Evolutionary conservation across 805 yeast species (phyloP).

Genomic region (Metschnikowia matae): DNA sequence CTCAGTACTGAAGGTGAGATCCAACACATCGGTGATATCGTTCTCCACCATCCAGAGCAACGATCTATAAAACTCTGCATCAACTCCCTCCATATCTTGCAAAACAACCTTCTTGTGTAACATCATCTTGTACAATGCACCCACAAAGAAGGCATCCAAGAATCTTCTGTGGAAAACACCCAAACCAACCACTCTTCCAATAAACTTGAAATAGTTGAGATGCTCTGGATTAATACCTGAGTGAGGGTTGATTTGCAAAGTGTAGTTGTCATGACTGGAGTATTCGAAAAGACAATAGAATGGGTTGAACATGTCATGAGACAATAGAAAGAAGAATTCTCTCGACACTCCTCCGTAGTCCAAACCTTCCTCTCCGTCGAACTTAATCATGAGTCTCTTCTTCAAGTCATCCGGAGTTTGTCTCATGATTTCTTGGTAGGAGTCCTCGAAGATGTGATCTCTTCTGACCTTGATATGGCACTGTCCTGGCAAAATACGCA

Average conservation of each 20-base stretch:
- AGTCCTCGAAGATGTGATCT: conserved; percentile 93
- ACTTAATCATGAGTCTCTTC: conserved; percentile 95
- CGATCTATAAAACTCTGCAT: conserved; percentile 92
- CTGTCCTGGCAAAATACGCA: conserved; percentile 96
- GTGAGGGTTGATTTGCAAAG: conserved; percentile 95
- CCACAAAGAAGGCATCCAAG: conserved; percentile 96
- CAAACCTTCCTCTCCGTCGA: conserved; percentile 98
- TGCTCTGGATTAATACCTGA: conserved; percentile 97
- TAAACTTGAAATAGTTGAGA: conserved; percentile 93
- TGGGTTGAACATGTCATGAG: conserved; percentile 99
- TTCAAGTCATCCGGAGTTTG: conserved; percentile 98
- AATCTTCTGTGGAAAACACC: conserved; percentile 98
- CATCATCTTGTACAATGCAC: conserved; percentile 98
- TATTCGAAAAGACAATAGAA: conserved; percentile 95
- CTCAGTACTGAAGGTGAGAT: conserved; percentile 80
- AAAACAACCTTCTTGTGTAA: conserved; percentile 88
- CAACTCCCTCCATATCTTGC: conserved; percentile 98
- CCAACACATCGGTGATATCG: conserved; percentile 78
- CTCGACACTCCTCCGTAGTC: conserved; percentile 99
- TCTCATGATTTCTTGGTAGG: conserved; percentile 97
- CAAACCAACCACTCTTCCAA: conserved; percentile 96
- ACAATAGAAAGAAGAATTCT: conserved; percentile 92
- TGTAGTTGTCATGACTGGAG: conserved; percentile 96
- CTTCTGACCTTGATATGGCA: conserved; percentile 97
- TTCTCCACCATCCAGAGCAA: conserved; percentile 94